Evolutionary conservation across 129 eudicot genomes (phyloP).

Genomic region (Arctium minus): DNA sequence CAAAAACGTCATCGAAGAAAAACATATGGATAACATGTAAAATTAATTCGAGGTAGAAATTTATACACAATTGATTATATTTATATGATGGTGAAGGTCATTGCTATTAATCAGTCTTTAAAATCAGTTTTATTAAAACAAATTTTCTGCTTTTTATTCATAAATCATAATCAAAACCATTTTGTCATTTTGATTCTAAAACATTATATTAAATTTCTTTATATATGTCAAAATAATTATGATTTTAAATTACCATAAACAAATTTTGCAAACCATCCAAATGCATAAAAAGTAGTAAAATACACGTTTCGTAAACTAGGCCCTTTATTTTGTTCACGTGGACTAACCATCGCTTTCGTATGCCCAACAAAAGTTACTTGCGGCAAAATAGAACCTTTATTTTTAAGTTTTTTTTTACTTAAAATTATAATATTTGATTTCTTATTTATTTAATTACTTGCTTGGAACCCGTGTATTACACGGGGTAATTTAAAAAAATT

Average conservation of each 20-base stretch:
- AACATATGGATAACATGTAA: too few relatives aligned
- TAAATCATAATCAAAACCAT: too few relatives aligned
- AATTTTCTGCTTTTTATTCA: too few relatives aligned
- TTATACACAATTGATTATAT: too few relatives aligned
- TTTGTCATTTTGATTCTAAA: too few relatives aligned
- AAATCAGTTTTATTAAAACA: background rate
- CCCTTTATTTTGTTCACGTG: background rate
- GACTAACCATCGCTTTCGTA: background rate
- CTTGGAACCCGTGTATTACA: background rate
- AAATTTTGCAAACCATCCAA: background rate
- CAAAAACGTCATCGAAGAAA: too few relatives aligned
- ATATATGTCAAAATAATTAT: background rate
- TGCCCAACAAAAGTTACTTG: background rate
- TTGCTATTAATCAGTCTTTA: too few relatives aligned
- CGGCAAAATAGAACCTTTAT: background rate
- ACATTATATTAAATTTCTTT: too few relatives aligned
- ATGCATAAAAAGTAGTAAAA: background rate
- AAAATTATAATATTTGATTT: background rate
- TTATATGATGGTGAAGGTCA: background rate
- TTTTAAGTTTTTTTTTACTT: too few relatives aligned
- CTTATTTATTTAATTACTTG: background rate
- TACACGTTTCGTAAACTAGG: background rate
- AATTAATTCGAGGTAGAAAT: background rate
- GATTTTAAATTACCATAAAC: too few relatives aligned
- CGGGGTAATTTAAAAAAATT: too few relatives aligned